A percentile compares a stretch with the other conserved stretches of the same genome.
These are phyloP conservation scores for Penicillium malachiteum DNA, from an alignment of 495 filamentous ascomycete species.

Conservation along the genomic window DNA sequence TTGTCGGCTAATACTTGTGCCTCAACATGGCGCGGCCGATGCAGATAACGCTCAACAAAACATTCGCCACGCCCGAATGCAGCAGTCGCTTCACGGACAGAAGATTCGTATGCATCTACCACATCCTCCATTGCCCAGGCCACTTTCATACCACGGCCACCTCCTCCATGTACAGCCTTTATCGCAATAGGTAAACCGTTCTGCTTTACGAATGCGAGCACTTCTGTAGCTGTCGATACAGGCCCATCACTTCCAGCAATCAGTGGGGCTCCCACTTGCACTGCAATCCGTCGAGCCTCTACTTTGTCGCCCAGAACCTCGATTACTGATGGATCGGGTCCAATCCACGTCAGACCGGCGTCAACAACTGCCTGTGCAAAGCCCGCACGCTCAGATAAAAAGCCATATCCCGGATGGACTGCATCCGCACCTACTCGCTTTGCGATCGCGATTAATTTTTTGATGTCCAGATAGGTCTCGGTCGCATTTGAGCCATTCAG, in stretches of 20 bases:
- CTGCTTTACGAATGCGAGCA: constrained; percentile 60
- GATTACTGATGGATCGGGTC: constrained; percentile 47
- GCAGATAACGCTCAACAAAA: not conserved
- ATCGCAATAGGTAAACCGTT: constrained; percentile 84
- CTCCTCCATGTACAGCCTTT: constrained; percentile 90
- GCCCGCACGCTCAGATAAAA: constrained; percentile 52
- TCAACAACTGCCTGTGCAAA: constrained; percentile 46
- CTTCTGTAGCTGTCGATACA: constrained; percentile 70
- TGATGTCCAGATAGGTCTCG: not conserved
- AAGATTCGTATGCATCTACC: too few species aligned
- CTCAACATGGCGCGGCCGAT: not conserved
- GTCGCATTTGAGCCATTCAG: not conserved
- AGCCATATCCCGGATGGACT: constrained; percentile 60
- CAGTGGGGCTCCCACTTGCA: constrained; percentile 52
- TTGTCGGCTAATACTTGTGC: not conserved
- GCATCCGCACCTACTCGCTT: constrained; percentile 60
- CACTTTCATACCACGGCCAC: constrained; percentile 44
- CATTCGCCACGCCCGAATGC: not conserved
- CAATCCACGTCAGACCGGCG: constrained; percentile 47
- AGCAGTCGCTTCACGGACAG: not conserved
- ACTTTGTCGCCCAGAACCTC: constrained; percentile 48
- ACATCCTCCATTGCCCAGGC: too few species aligned
- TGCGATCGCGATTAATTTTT: not conserved
- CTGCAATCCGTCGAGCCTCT: constrained; percentile 37
- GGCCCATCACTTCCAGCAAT: constrained; percentile 89